Evolutionary conservation across 2,329 filamentous ascomycete genomes (phyloP), one percentile per base, ranked within the genome.

Genomic region (Fusarium pseudograminearum): DNA sequence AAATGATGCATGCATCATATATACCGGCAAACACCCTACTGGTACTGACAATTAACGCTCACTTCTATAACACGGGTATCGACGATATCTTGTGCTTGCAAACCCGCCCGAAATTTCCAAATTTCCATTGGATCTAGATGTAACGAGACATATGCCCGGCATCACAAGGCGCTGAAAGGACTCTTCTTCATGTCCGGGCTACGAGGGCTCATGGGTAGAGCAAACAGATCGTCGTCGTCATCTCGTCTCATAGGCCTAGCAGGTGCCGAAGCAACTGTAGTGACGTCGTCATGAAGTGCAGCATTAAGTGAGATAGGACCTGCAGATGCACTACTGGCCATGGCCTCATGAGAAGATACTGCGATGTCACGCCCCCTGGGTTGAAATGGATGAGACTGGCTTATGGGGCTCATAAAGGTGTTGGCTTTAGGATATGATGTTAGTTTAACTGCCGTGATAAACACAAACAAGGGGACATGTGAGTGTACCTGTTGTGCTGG

Each of bases 141-240:
- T 33, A 47, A 33, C 12, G 18, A 28, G 24, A 22, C 16, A 45
- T 36, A 26, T 40, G 28, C 33, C 36, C 53, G 45, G 30, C 20
- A 33, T 70, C 40, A 76, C 57, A 87, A 67, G 28, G 87, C 80
- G 72, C 86, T 89, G 76, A 97, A 98, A 0, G 93, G 94, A 76
- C 92, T 94, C 73, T 90, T 92, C 55, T 90, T 89, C 84, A 96
- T 93, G 72, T 97, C 93, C 0, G 94, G 94, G 74, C 92, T 94
- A 52, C 94, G 85, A 2, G 94, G 94, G 74, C 92, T 95, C 81
- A 97, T 89, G 3, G 93, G 93, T 54, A 97, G 86, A 1, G 93
- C 94, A 76, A 98, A 98, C 4, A 97, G 84, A 41, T 92, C 94
- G 61, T 97, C 93, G 70, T 93, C 91, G 1, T 68, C 74, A 30